Base-by-base conservation (phyloP, 768 basidiomycete genomes). In the Calocybe cyanea region DNA sequence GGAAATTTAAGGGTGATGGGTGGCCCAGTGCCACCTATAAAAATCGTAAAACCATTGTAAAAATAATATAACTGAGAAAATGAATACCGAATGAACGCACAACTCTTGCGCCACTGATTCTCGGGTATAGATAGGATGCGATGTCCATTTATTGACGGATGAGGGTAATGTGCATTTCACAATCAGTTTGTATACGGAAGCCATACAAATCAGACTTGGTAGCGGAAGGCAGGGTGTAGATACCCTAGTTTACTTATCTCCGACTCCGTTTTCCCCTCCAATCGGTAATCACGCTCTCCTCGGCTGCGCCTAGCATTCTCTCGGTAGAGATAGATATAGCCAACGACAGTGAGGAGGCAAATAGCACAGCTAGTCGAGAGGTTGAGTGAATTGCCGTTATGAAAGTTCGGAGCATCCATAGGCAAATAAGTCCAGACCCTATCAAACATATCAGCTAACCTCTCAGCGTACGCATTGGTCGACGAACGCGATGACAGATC, bases 371-470 rank as follows among this genome's bases (percentile, higher is more conserved):
- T 64, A 2, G 72, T 66, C 3, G 64, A 69, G 4, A 76, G 64
- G 48, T 75, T 75, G 28, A 75, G 61, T 1, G 65, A 60, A 54
- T 73, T 75, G n/a, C 73, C 75, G 34, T 69, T 67, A 53, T 68
- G 73, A 46, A 63, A 76, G 45, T 75, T 61, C 3, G 73, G 75
- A 1, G 72, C 66, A 48, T 76, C 75, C 11, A 54, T 54, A 3
- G 73, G 71, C 8, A 74, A 54, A 47, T 76, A 76, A 6, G 73
- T 72, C 73, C 72, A 74, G 1, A 73, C 73, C 34, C 71, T 73
- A 45, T 3, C 5, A 3, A 41, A 41, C 23, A 5, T 41, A 15
- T 31, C 3, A 18, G 21, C 7, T 9, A 31, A 41, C 3, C 11
- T 14, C 2, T 28, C 14, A n/a, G 10, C 17, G 32, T 21, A 19